Evolutionary conservation across 495 filamentous ascomycete species (phyloP), one percentile per base, ranked within the genome.

Genomic region (Neurospora tetrasperma): DNA sequence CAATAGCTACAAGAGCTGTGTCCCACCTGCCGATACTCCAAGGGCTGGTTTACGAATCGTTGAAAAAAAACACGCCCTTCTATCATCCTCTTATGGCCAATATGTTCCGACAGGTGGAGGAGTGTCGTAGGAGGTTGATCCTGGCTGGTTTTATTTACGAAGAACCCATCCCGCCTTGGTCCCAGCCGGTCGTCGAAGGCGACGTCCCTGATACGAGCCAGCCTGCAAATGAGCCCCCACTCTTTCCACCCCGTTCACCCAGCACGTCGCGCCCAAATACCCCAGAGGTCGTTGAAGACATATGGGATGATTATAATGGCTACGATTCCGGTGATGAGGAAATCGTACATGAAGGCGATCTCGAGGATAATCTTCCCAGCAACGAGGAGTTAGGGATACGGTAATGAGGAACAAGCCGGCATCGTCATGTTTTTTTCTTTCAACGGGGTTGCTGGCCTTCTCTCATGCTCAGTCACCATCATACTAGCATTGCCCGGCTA

Each of bases 381-480:
- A 62, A 35, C 27, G 27, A 62, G 27, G 27, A 62, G 27, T 62
- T 62, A 5, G 27, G 54, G 6, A 35, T 62, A 16, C 23, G 6
- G 3, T 6, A 2, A 62, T 18, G 12, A 35, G 54, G 2, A 27
- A 5, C 23, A 7, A 5, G 14, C 48, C 4, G 11, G 48, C 11
- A 10, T 14, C 20, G 9, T 12, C 2, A 23, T 20, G 7, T 0
- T 8, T 46, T 4, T 20, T 20, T 38, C 35, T 38, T 5, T 38
- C 0, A 6, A 38, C 0, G 4, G n/a, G 4, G 9, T 20, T 20
- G n/a, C 8, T 20, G 9, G 46, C 46, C 2, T 48, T 5, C 0
- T 23, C 2, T 20, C 5, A 4, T 48, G n/a, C 10, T 12, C 4
- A 48, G 20, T 48, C 3, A n/a, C 27, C 2, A 27, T 59, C 2